These are phyloP conservation scores for Pseudonectria buxi DNA, from an alignment of 2,329 filamentous ascomycete genomes.

Conservation along the genomic window DNA sequence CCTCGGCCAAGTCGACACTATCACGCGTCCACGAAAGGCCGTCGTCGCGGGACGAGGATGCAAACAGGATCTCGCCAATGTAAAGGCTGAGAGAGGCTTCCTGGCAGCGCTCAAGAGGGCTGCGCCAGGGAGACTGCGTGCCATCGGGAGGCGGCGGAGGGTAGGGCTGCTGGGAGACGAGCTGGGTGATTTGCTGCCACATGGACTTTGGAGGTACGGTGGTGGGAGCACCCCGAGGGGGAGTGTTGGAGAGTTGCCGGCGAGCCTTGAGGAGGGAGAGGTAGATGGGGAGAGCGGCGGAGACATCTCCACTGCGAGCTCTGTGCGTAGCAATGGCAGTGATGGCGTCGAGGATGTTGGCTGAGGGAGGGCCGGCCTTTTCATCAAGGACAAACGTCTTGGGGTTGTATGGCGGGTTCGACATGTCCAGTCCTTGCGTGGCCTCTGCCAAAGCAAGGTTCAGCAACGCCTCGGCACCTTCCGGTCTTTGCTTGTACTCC, in stretches of 20 bases:
- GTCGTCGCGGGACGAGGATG: conserved; percentile 52
- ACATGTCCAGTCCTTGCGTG: conserved; percentile 43
- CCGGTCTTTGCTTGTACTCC: conserved; percentile 63
- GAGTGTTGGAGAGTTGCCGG: conserved; percentile 46
- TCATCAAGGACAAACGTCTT: conserved; percentile 59
- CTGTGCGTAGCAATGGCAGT: conserved; percentile 75
- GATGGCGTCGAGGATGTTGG: conserved; percentile 67
- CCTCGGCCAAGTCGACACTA: conserved; percentile 73
- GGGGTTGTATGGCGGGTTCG: conserved; percentile 43
- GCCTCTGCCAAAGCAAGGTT: conserved; percentile 71
- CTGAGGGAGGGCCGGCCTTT: conserved; percentile 51
- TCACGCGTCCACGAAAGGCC: conserved; percentile 87
- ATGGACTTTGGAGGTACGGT: conserved; percentile 7
- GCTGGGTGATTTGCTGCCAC: conserved; percentile 16
- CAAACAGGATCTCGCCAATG: conserved; percentile 88
- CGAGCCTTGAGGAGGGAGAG: conserved; percentile 77
- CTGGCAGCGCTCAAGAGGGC: conserved; percentile 63
- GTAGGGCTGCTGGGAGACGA: conserved; percentile 50
- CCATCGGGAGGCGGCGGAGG: conserved; percentile 67
- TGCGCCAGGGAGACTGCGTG: conserved; percentile 58
- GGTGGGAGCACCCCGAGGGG: conserved; percentile 15
- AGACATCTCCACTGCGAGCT: conserved; percentile 60
- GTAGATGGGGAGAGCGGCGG: conserved; percentile 72
- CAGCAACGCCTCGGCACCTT: conserved; percentile 66
- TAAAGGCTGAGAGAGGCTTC: conserved; percentile 83